These are phyloP conservation scores for Thraustochytrium sp. DNA, from an alignment of 352 stramenopile genomes.

Conservation along the genomic window DNA sequence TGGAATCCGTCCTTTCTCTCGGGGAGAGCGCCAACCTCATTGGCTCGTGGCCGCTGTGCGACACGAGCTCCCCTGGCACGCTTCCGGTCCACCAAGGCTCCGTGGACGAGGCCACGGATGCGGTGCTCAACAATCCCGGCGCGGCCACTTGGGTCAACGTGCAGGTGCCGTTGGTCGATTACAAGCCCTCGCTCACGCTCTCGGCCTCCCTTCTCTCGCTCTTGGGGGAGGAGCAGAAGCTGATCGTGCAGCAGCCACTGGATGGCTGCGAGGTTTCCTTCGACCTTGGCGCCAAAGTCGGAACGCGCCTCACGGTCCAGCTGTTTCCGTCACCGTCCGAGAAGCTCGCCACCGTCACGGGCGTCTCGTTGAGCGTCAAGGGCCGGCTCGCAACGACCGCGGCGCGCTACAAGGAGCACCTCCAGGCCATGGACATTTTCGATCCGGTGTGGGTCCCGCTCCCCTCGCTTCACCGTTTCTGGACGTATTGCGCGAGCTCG, in stretches of 20 bases:
- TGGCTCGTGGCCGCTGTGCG: neutral
- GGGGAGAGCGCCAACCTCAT: neutral
- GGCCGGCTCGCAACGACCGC: neutral
- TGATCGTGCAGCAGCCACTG: neutral
- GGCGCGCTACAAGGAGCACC: neutral
- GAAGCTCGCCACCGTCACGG: conserved; percentile 9
- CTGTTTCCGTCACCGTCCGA: neutral
- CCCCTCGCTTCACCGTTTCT: neutral
- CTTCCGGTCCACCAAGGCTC: neutral
- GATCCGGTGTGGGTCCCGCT: neutral
- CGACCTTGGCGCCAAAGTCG: conserved; percentile 1
- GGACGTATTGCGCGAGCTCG: neutral
- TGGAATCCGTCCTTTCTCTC: neutral
- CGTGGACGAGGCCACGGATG: neutral
- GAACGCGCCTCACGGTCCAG: neutral
- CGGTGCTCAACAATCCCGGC: neutral
- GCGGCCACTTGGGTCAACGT: conserved; percentile 7
- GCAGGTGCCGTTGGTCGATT: conserved; percentile 20
- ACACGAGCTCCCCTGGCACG: neutral
- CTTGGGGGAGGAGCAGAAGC: neutral
- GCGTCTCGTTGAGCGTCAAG: neutral
- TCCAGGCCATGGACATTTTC: neutral
- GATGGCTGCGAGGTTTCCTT: conserved; percentile 27
- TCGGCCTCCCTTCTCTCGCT: neutral
- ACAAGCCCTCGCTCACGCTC: neutral